These are phyloP conservation scores for Linnemannia zychae DNA, from an alignment of 192 early-diverging fungal species.

Conservation along the genomic window DNA sequence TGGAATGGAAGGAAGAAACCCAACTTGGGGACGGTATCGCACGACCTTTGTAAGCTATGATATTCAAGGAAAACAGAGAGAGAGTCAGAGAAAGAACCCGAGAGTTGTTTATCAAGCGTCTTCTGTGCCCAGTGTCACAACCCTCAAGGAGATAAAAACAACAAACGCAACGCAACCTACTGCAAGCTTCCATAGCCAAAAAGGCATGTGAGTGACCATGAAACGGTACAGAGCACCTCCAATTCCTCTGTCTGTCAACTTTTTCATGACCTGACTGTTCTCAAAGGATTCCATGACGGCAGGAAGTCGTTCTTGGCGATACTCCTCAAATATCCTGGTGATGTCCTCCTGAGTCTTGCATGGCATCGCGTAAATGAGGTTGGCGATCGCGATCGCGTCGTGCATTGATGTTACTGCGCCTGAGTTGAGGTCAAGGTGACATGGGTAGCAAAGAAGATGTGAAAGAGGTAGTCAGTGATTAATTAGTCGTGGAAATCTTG, in stretches of 20 bases:
- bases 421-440: too few species aligned
- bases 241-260: neutral
- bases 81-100: neutral
- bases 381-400: constrained; percentile 15
- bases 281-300: constrained; percentile 14
- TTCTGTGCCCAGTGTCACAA: too few species aligned
- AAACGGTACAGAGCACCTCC: neutral
- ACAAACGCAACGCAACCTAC: neutral
- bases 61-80: neutral
- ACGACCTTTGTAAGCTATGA: neutral
- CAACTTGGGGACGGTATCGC: neutral
- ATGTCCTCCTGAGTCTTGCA: neutral
- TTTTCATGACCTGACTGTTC: neutral
- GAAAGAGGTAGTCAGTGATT: neutral
- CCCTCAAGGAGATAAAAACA: too few species aligned
- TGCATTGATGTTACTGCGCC: constrained; percentile 12
- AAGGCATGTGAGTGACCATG: neutral
- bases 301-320: constrained; percentile 12
- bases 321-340: constrained; percentile 4
- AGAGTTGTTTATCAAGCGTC: neutral
- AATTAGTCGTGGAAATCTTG: neutral
- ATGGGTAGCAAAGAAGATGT: too few species aligned
- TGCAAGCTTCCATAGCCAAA: neutral
- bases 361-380: neutral
- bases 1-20: neutral